Evolutionary conservation across 495 filamentous ascomycete species (phyloP).

Genomic region (Tuber indicum): DNA sequence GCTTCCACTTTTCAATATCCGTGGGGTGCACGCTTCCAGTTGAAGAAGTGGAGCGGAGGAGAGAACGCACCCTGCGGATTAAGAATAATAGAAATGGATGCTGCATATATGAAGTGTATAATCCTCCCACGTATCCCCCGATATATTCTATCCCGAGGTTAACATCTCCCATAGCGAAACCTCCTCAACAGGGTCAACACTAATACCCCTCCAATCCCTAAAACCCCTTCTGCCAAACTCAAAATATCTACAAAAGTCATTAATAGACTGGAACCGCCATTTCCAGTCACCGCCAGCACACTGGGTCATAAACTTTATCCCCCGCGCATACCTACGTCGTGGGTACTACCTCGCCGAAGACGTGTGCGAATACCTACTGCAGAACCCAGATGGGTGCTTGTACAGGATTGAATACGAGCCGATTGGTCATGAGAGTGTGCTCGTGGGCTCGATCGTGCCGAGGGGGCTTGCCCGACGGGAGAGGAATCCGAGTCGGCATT

Average conservation of each 20-base stretch:
- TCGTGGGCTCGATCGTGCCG: conserved; percentile 32
- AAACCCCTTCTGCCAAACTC: conserved; percentile 35
- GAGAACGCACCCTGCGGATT: conserved; percentile 35
- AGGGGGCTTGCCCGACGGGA: conserved; percentile 14
- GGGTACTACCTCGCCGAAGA: conserved; percentile 39
- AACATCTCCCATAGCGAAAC: background rate
- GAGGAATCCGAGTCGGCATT: conserved; percentile 24
- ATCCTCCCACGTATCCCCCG: background rate
- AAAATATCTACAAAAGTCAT: conserved; percentile 27
- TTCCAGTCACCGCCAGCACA: conserved; percentile 41
- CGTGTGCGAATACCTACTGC: conserved; percentile 33
- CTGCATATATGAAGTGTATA: conserved; percentile 39
- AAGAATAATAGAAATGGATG: conserved; percentile 39
- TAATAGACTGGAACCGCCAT: conserved; percentile 38
- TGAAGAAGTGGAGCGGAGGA: conserved; percentile 13
- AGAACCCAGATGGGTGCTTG: conserved; percentile 31
- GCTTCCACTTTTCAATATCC: conserved; percentile 29
- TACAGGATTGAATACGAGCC: conserved; percentile 41
- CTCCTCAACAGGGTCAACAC: background rate
- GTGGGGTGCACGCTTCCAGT: background rate
- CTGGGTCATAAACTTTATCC: conserved; percentile 42
- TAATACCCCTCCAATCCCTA: conserved; percentile 31
- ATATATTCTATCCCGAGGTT: background rate
- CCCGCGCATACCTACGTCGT: conserved; percentile 38
- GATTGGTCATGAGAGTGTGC: conserved; percentile 35